phyloP scores from a whole-genome alignment of 2,329 filamentous ascomycete species.

The Tolypocladium guangdongense region DNA sequence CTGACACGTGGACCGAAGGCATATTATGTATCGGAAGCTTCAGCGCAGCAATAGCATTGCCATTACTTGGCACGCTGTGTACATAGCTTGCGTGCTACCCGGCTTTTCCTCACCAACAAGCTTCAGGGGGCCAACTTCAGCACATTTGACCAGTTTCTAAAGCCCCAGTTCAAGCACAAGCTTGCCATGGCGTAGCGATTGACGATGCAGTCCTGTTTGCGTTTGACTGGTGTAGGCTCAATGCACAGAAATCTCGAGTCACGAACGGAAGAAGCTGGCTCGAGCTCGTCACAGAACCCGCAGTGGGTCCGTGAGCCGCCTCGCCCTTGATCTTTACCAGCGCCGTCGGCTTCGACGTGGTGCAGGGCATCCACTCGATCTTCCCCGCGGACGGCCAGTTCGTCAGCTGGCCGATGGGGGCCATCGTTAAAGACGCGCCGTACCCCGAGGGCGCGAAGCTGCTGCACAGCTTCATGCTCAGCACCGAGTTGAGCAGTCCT shows the following conservation, averaged over 20 bases:
- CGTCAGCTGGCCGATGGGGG: slow-evolving; percentile 34
- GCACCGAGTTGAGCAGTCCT: slow-evolving; percentile 26
- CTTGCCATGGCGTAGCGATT: slow-evolving; percentile 45
- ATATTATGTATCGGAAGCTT: no score
- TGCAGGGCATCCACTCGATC: slow-evolving; percentile 10
- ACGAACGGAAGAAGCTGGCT: not conserved
- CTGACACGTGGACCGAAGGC: no score
- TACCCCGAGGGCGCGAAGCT: slow-evolving; percentile 40
- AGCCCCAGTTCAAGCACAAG: slow-evolving; percentile 41
- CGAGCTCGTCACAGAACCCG: slow-evolving; percentile 26
- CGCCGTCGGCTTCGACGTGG: slow-evolving; percentile 7
- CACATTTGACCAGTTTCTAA: slow-evolving; percentile 30
- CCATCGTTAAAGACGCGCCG: slow-evolving; percentile 35
- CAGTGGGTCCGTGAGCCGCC: slow-evolving; percentile 38
- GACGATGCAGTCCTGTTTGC: slow-evolving; percentile 44
- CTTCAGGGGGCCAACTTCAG: slow-evolving; percentile 20
- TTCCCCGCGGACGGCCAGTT: slow-evolving; percentile 28
- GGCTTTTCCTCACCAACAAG: no score
- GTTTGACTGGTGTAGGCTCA: slow-evolving; percentile 34
- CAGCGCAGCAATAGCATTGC: no score
- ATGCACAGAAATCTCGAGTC: not conserved
- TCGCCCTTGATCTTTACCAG: slow-evolving; percentile 29
- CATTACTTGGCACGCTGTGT: no score
- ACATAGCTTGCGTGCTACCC: no score
- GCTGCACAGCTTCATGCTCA: slow-evolving; percentile 34